Percentiles rank a stretch among this genome's conserved stretches.
These are phyloP conservation scores for Zygosaccharomyces bisporus DNA, from an alignment of 805 yeast species.

Conservation along the genomic window DNA sequence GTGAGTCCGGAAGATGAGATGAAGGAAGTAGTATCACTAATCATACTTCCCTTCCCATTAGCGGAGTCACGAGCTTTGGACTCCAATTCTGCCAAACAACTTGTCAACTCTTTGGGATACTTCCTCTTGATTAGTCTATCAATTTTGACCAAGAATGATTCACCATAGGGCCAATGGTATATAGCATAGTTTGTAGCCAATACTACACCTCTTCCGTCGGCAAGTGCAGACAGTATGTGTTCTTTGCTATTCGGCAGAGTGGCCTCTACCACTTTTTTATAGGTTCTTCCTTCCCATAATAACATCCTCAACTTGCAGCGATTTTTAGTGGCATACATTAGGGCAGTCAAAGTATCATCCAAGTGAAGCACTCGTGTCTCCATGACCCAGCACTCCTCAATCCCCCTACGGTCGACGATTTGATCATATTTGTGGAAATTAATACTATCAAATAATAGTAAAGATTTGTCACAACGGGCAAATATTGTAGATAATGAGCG, in stretches of 20 bases:
- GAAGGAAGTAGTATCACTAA: slow-evolving; percentile 12
- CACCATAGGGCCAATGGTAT: slow-evolving; percentile 26
- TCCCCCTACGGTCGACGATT: slow-evolving; percentile 33
- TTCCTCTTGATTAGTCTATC: slow-evolving; percentile 22
- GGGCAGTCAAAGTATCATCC: slow-evolving; percentile 17
- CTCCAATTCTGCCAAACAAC: slow-evolving; percentile 20
- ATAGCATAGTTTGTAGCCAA: slow-evolving; percentile 24
- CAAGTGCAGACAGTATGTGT: slow-evolving; percentile 18
- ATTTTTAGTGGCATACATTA: slow-evolving; percentile 21
- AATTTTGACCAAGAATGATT: slow-evolving; percentile 16
- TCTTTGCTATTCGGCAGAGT: slow-evolving; percentile 21
- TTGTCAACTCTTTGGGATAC: slow-evolving; percentile 22
- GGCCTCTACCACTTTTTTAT: slow-evolving; percentile 26
- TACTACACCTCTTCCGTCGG: slow-evolving; percentile 19
- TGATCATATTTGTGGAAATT: slow-evolving; percentile 34
- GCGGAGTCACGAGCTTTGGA: slow-evolving; percentile 1
- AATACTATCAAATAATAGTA: slow-evolving; percentile 29
- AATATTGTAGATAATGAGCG: slow-evolving; percentile 29
- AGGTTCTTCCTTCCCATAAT: slow-evolving; percentile 31
- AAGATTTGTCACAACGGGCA: slow-evolving; percentile 25
- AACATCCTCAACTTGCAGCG: slow-evolving; percentile 24
- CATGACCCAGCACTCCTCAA: slow-evolving; percentile 27
- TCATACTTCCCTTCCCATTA: neutral
- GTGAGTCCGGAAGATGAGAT: slow-evolving; percentile 15
- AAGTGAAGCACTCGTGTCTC: slow-evolving; percentile 10